A percentile compares a stretch with the other conserved stretches of the same genome.
Evolutionary conservation across 140 eudicot genomes (phyloP).

Genomic region (Senecio squalidus): DNA sequence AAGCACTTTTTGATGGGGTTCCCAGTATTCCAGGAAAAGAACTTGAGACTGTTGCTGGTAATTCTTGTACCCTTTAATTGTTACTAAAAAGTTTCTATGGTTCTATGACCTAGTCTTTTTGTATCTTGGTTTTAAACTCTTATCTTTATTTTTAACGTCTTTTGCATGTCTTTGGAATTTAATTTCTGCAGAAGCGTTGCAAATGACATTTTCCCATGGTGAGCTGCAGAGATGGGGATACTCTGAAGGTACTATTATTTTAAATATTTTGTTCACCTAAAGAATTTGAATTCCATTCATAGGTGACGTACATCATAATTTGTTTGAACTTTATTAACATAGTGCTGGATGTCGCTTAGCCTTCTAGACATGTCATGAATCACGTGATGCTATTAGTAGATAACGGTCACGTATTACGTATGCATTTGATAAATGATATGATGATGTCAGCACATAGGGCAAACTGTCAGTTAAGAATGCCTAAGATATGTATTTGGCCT

Average conservation of each 20-base stretch:
- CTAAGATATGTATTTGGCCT: background rate
- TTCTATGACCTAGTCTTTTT: background rate
- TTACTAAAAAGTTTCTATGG: background rate
- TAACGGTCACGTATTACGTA: no score
- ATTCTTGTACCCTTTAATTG: background rate
- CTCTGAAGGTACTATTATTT: slow-evolving; percentile 54
- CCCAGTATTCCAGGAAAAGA: slow-evolving; percentile 63
- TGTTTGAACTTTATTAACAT: background rate
- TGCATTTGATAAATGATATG: background rate
- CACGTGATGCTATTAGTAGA: background rate
- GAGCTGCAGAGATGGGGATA: slow-evolving; percentile 62
- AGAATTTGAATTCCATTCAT: background rate
- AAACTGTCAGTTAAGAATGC: background rate
- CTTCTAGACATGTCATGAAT: slow-evolving; percentile 1
- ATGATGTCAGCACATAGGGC: background rate
- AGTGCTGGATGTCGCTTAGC: background rate
- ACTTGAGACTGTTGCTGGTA: slow-evolving; percentile 80
- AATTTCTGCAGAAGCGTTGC: slow-evolving; percentile 61
- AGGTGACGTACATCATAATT: slow-evolving; percentile 1
- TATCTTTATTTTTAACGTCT: background rate
- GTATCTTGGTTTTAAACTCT: background rate
- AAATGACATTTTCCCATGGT: slow-evolving; percentile 39
- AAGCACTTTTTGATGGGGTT: slow-evolving; percentile 64
- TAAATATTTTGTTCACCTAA: background rate
- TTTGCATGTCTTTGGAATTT: slow-evolving; percentile 6